These are phyloP conservation scores for Vigna radiata DNA, from an alignment of 306 rosid species.

Conservation along the genomic window DNA sequence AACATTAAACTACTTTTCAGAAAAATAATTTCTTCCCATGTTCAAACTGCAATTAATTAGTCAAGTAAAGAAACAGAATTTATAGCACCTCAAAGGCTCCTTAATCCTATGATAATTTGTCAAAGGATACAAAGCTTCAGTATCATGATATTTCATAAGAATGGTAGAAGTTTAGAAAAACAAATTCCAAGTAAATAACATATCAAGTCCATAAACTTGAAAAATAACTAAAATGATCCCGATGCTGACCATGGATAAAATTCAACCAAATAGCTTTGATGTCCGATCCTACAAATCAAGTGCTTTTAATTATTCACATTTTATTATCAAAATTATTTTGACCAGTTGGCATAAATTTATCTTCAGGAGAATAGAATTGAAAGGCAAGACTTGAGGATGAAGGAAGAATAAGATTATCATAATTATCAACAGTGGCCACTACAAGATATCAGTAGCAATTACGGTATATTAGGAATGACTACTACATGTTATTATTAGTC, in stretches of 20 bases:
- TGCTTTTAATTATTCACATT: neutral
- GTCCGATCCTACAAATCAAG: neutral
- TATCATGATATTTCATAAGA: neutral
- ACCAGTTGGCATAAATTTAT: neutral
- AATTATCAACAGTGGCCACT: neutral
- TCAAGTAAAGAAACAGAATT: neutral
- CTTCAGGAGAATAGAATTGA: neutral
- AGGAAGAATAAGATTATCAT: neutral
- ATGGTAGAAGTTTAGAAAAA: neutral
- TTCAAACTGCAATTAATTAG: neutral
- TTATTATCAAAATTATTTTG: neutral
- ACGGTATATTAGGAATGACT: neutral
- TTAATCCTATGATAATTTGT: neutral
- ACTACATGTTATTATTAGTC: neutral
- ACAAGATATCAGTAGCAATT: neutral
- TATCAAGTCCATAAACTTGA: neutral
- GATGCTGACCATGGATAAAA: neutral
- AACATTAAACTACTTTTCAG: neutral
- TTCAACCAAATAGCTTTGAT: slow-evolving; percentile 5
- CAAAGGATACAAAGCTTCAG: slow-evolving; percentile 7
- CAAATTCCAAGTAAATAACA: slow-evolving; percentile 1
- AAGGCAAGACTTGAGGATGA: neutral
- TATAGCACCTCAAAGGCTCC: neutral
- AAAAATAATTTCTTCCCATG: slow-evolving; percentile 3
- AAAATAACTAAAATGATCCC: slow-evolving; percentile 1